Evolutionary conservation across 164 flowering plant species (phyloP), one percentile per base, ranked within the genome.

Genomic region (Saururus chinensis): DNA sequence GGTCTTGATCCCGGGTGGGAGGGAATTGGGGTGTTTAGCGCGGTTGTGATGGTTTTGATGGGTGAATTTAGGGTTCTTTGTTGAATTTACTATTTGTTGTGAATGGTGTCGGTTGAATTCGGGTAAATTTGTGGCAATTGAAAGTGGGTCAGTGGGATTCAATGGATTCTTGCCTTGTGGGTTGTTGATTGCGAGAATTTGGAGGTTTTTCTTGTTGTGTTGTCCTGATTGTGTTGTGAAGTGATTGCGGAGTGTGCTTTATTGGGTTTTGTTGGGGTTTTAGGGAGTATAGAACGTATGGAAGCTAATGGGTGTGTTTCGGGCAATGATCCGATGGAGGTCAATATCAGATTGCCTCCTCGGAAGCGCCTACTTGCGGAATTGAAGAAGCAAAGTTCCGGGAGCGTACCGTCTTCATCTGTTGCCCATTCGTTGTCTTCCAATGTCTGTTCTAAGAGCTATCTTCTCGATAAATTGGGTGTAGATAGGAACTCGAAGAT

Each of bases 311-410:
- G 74, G 57, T 82, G 82, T 65, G 80, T 71, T 68, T 54, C 73
- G 41, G 79, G 80, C 77, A 82, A 30, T 20, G 41, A 30, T 19
- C 20, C 80, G 22, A 75, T 82, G 77, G 91, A 88, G 65, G 78
- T 80, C 0, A 89, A 82, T 75, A 80, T 82, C 20, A 83, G 83
- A 65, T 76, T 89, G 70, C 96, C 98, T 51, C 98, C 96, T 40
- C 80, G 96, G 53, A 92, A 92, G 76, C 83, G 96, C 19, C 80
- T 92, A 0, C 87, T 92, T 58, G 96, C 96, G 12, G 95, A 92
- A 60, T 70, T 86, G 72, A 92, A 88, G 78, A 86, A 75, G 61
- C 88, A 82, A 73, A 84, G 57, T 69, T 64, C 72, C 19, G 78
- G 75, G 71, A 71, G 60, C 37, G 59, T 68, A 19, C 66, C 70